Conservation (phyloP, 371 early-diverging fungal genomes). For the Blastocladiella emersonii region DNA sequence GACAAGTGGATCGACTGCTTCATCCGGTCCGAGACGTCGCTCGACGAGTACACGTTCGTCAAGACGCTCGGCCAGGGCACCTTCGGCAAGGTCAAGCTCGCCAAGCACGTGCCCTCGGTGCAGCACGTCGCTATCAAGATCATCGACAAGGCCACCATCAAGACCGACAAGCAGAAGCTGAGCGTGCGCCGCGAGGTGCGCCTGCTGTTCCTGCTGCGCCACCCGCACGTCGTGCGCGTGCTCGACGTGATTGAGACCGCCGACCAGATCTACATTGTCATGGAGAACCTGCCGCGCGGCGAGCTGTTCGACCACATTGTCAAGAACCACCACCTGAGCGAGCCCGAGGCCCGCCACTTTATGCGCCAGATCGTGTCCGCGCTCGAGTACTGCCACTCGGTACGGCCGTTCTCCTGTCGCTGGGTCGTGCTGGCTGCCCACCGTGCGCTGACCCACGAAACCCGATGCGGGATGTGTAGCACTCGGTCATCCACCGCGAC, state of each 20-base stretch:
- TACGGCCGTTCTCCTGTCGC: background rate
- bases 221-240: conserved; percentile 48
- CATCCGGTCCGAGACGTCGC: background rate
- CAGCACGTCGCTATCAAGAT: conserved; percentile 33
- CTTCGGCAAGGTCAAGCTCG: conserved; percentile 70
- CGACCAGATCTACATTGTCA: conserved; percentile 40
- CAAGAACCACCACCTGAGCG: conserved; percentile 21
- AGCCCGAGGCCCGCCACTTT: conserved; percentile 31
- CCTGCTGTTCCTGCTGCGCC: conserved; percentile 37
- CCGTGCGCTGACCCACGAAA: too few species aligned
- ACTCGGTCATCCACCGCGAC: conserved; percentile 92
- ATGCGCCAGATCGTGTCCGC: conserved; percentile 71
- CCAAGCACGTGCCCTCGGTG: conserved; percentile 32
- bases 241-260: conserved; percentile 39
- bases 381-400: conserved; percentile 47
- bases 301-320: conserved; percentile 42
- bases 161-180: conserved; percentile 35
- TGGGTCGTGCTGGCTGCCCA: too few species aligned
- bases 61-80: conserved; percentile 65
- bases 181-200: conserved; percentile 47
- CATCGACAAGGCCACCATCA: conserved; percentile 36
- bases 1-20: background rate
- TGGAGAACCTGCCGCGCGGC: conserved; percentile 45
- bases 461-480: conserved; percentile 21
- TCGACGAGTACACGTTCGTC: conserved; percentile 21